Evolutionary conservation across 108 stramenopile genomes (phyloP).

Genomic region (Aurantiochytrium sp.): DNA sequence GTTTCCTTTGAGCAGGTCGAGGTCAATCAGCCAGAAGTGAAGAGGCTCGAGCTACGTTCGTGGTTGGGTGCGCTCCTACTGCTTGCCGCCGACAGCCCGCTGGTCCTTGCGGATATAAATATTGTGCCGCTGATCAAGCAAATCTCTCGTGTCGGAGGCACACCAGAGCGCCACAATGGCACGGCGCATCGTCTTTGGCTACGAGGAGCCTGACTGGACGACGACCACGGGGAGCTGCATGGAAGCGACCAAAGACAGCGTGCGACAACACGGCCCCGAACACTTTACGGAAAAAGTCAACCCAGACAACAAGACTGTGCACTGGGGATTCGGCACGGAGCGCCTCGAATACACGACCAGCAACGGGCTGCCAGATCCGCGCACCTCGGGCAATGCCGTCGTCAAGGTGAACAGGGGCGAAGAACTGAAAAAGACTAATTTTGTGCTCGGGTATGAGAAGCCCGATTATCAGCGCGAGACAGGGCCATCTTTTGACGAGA

Average conservation of each 20-base stretch:
- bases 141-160: too few relatives aligned
- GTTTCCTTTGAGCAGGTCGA: neutral
- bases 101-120: too few relatives aligned
- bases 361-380: neutral
- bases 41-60: neutral
- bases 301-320: constrained; percentile 6
- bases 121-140: too few relatives aligned
- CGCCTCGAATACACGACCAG: neutral
- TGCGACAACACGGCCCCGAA: neutral
- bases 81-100: too few relatives aligned
- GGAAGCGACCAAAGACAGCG: neutral
- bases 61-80: neutral
- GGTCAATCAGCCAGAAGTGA: neutral
- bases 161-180: neutral
- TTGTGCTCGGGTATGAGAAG: neutral
- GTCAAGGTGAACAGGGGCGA: neutral
- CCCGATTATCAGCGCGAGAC: neutral
- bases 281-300: neutral
- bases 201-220: neutral
- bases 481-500: neutral
- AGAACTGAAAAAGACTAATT: neutral
- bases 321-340: neutral
- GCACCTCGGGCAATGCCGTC: neutral
- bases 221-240: neutral
- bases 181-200: neutral